These are phyloP conservation scores for Apium graveolens DNA, from an alignment of 129 eudicot genomes.

Conservation along the genomic window DNA sequence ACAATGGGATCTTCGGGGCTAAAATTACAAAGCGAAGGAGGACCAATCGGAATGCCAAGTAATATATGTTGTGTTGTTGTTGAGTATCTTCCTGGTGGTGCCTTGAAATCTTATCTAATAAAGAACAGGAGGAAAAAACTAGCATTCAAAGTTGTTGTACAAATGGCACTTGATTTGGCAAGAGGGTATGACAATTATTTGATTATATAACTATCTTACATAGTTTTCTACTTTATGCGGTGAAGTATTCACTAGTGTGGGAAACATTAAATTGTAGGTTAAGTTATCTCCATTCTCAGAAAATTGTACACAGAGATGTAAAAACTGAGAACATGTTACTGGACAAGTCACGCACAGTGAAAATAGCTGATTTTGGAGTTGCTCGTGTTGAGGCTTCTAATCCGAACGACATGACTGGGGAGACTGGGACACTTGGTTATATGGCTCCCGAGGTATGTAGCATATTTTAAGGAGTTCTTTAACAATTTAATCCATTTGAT, in stretches of 20 bases:
- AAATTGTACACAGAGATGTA: conserved; percentile 44
- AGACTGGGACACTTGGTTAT: conserved; percentile 47
- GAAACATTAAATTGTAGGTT: conserved; percentile 17
- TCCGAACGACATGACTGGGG: conserved; percentile 27
- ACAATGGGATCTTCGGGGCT: conserved; percentile 15
- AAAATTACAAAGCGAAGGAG: conserved; percentile 10
- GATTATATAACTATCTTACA: not conserved
- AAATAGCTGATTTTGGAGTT: conserved; percentile 31
- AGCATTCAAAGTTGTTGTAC: conserved; percentile 19
- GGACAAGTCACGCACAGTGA: conserved; percentile 23
- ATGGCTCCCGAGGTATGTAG: conserved; percentile 58
- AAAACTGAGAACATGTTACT: conserved; percentile 43
- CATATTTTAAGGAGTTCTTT: no score
- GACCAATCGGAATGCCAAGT: conserved; percentile 13
- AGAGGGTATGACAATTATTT: conserved; percentile 28
- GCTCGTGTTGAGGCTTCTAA: conserved; percentile 31
- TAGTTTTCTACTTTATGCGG: not conserved
- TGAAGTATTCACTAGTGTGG: not conserved
- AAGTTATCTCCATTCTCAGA: conserved; percentile 43
- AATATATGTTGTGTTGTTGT: conserved; percentile 26
- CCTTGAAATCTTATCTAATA: conserved; percentile 23
- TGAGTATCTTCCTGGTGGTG: conserved; percentile 31
- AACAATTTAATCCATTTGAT: no score
- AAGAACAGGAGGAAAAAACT: conserved; percentile 24
- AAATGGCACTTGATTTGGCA: conserved; percentile 32